Evolutionary conservation across 441 rosid species (phyloP).

Genomic region (Syzygium syzygioides): DNA sequence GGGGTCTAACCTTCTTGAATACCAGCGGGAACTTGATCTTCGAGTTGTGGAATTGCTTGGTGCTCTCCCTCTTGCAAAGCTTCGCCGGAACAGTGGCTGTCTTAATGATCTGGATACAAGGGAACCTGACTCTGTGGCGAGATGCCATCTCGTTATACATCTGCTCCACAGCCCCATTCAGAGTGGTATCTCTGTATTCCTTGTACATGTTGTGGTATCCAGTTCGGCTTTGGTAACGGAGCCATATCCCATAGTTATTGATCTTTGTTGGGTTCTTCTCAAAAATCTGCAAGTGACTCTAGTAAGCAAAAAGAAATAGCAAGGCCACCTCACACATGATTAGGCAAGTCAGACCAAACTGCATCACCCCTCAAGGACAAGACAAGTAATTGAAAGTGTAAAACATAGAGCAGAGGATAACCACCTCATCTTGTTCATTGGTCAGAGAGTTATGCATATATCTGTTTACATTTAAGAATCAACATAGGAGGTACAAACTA

Average conservation of each 20-base stretch:
- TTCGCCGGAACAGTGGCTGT: constrained; percentile 26
- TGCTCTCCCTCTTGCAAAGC: constrained; percentile 28
- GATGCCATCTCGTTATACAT: constrained; percentile 33
- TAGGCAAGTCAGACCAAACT: neutral
- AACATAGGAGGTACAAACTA: neutral
- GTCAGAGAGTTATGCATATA: neutral
- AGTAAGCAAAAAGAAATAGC: neutral
- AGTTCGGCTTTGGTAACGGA: constrained; percentile 28
- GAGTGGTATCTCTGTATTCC: constrained; percentile 27
- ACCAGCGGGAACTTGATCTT: constrained; percentile 30
- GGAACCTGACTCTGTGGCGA: constrained; percentile 26
- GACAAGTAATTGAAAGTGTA: neutral
- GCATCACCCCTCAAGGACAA: neutral
- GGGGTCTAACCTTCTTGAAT: constrained; percentile 31
- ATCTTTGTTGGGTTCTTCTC: constrained; percentile 30
- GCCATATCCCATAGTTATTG: constrained; percentile 29
- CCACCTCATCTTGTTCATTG: neutral
- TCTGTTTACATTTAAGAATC: neutral
- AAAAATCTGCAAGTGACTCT: constrained; percentile 13
- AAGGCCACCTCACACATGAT: neutral
- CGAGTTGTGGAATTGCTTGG: constrained; percentile 32
- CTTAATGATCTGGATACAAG: constrained; percentile 28
- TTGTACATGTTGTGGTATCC: constrained; percentile 33
- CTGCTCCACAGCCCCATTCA: constrained; percentile 29
- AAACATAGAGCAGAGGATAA: neutral